Percentiles rank a stretch among this genome's conserved stretches.
Evolutionary conservation across 78 protist genomes (phyloP).

Genomic region (Chrysochromulina tobinii): DNA sequence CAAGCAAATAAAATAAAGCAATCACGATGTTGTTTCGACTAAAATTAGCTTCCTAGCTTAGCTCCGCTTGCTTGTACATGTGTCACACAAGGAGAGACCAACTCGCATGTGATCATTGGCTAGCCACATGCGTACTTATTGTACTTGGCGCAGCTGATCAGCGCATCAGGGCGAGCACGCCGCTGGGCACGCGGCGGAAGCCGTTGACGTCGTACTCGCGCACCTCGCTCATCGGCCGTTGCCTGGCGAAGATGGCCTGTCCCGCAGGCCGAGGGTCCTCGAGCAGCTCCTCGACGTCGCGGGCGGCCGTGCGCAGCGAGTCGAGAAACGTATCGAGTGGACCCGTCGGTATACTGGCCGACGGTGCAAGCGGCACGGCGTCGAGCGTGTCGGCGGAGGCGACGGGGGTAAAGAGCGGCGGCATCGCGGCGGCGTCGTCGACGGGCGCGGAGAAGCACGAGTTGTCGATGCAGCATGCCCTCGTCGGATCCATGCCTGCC

Average conservation of each 20-base stretch:
- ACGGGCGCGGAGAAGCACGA: not conserved
- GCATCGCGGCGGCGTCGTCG: not conserved
- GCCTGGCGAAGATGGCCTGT: not conserved
- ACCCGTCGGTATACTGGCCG: too few relatives aligned
- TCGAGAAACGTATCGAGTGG: not conserved
- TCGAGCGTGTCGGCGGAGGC: not conserved
- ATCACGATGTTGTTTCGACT: too few relatives aligned
- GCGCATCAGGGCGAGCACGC: too few relatives aligned
- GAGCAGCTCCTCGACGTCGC: not conserved
- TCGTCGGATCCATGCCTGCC: not conserved
- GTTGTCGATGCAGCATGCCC: not conserved
- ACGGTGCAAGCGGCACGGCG: not conserved
- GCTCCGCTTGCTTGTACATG: too few relatives aligned
- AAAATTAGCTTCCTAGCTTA: too few relatives aligned
- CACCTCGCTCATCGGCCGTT: not conserved
- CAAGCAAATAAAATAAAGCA: too few relatives aligned
- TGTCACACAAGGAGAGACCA: too few relatives aligned
- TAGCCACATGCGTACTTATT: too few relatives aligned
- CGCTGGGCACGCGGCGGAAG: too few relatives aligned
- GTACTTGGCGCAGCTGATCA: too few relatives aligned
- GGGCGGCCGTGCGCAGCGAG: too few relatives aligned
- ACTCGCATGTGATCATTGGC: too few relatives aligned
- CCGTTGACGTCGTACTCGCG: not conserved
- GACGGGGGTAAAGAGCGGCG: not conserved
- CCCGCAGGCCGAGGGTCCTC: not conserved